phyloP scores from a whole-genome alignment of 2,329 filamentous ascomycete species.

The Neofusicoccum umdonicola region DNA sequence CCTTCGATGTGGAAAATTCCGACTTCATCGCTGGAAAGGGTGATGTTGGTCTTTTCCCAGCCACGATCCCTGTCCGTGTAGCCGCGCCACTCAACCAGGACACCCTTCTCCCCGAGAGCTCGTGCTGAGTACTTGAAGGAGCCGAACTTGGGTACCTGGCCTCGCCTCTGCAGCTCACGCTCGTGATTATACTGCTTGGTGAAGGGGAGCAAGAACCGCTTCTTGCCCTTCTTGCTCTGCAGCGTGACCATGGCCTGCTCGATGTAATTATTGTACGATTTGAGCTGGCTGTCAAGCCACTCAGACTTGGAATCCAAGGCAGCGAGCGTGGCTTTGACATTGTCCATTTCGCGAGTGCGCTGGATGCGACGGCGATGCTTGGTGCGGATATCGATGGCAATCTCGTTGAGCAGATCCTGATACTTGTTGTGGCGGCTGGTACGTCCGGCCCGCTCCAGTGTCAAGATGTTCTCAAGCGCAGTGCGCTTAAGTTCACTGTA shows the following conservation, averaged over 20 bases:
- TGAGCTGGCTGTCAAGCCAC: conserved; percentile 91
- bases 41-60: conserved; percentile 90
- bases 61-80: conserved; percentile 66
- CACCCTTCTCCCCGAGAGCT: conserved; percentile 86
- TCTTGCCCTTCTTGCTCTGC: conserved; percentile 95
- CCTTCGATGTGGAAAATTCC: conserved; percentile 93
- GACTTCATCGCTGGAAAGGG: conserved; percentile 89
- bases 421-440: conserved; percentile 87
- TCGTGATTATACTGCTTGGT: conserved; percentile 99
- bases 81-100: conserved; percentile 86
- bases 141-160: conserved; percentile 94
- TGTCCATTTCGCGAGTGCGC: conserved; percentile 85
- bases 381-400: conserved; percentile 92
- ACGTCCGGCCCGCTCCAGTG: conserved; percentile 79
- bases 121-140: conserved; percentile 96
- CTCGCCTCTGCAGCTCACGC: conserved; percentile 86
- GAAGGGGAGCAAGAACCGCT: conserved; percentile 90
- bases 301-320: conserved; percentile 82
- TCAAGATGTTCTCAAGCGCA: conserved; percentile 89
- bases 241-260: conserved; percentile 97
- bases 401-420: conserved; percentile 96
- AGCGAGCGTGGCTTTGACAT: conserved; percentile 69
- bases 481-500: conserved; percentile 92
- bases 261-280: conserved; percentile 98
- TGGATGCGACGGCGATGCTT: conserved; percentile 93